phyloP scores from a whole-genome alignment of 202 grass and related monocot genomes.

The Eragrostis tef region DNA sequence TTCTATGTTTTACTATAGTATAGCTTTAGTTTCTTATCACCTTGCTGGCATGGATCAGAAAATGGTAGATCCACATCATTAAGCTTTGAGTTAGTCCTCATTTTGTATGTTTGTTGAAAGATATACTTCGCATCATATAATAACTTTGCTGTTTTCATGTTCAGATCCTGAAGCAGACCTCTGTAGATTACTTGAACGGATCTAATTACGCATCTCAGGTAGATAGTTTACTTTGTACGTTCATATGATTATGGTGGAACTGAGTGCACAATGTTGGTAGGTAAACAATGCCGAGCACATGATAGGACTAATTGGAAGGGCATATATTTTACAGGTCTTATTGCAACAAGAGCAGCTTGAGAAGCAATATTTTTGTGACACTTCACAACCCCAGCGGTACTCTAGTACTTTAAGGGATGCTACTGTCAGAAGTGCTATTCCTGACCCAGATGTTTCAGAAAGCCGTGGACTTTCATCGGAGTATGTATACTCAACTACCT shows the following conservation, averaged over 20 bases:
- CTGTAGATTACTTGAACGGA: constrained; percentile 72
- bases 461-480: constrained; percentile 62
- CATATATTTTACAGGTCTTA: constrained; percentile 62
- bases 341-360: constrained; percentile 71
- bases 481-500: constrained; percentile 57
- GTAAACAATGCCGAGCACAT: neutral
- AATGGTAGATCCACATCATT: neutral
- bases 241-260: constrained; percentile 32
- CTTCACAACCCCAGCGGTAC: constrained; percentile 38
- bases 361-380: constrained; percentile 48
- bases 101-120: constrained; percentile 12
- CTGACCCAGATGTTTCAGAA: constrained; percentile 75
- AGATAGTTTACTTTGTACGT: constrained; percentile 28
- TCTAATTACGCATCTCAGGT: constrained; percentile 77
- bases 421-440: constrained; percentile 78
- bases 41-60: constrained; percentile 34
- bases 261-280: constrained; percentile 15
- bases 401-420: constrained; percentile 59
- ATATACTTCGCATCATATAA: constrained; percentile 1
- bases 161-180: constrained; percentile 75
- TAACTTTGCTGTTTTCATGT: constrained; percentile 34
- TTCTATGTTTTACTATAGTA: constrained; percentile 13
- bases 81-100: constrained; percentile 9
- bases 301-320: constrained; percentile 31
- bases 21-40: constrained; percentile 35